These are phyloP conservation scores for Coemansia sp. DNA, from an alignment of 371 early-diverging fungal genomes.

Conservation along the genomic window DNA sequence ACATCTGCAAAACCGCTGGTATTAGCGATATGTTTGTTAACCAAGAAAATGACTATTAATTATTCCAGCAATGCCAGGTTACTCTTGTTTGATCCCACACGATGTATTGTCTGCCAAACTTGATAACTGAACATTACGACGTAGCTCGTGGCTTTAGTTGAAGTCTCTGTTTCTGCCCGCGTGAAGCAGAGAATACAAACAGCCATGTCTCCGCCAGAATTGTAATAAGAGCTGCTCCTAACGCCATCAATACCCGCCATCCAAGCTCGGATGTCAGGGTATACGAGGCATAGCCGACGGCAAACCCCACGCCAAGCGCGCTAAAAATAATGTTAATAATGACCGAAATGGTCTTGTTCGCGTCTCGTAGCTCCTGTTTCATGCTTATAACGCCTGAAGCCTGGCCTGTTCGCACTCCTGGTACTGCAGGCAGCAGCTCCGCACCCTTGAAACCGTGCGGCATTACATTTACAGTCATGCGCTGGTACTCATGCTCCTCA, in stretches of 20 bases:
- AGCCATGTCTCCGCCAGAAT: constrained; percentile 36
- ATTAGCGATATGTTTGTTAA: background rate
- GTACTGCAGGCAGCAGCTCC: constrained; percentile 27
- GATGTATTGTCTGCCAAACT: too few relatives aligned
- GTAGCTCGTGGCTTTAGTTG: too few relatives aligned
- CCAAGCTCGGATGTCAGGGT: constrained; percentile 44
- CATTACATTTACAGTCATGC: constrained; percentile 19
- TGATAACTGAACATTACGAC: too few relatives aligned
- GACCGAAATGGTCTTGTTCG: constrained; percentile 30
- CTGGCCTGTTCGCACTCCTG: constrained; percentile 34
- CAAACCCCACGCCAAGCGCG: constrained; percentile 51
- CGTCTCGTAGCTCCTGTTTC: constrained; percentile 33
- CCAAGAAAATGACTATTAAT: background rate
- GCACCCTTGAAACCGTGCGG: constrained; percentile 1
- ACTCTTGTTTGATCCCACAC: too few relatives aligned
- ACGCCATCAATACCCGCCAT: constrained; percentile 33
- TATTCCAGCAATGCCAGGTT: too few relatives aligned
- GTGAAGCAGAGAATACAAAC: constrained; percentile 28
- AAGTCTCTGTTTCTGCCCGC: constrained; percentile 36
- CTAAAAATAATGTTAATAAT: constrained; percentile 52
- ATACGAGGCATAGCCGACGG: constrained; percentile 48
- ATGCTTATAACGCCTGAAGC: background rate
- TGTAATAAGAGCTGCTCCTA: constrained; percentile 25
- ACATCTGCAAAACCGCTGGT: background rate
- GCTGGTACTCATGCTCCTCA: constrained; percentile 38